Evolutionary conservation across 257 asterid genomes (phyloP).

Genomic region (Plantago elongata): DNA sequence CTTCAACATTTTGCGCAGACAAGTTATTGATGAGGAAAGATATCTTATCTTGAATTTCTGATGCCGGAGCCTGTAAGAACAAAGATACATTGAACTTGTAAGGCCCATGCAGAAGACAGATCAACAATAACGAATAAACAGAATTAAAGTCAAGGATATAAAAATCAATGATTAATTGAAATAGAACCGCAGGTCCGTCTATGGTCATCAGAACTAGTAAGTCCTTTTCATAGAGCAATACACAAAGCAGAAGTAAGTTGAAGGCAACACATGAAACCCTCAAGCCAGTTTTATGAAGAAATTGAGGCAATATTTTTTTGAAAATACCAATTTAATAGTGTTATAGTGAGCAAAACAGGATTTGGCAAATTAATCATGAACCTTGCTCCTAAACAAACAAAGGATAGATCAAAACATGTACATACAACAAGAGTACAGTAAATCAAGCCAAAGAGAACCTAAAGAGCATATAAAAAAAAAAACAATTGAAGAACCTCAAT

Average conservation of each 20-base stretch:
- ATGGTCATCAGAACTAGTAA: not conserved
- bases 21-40: slow-evolving; percentile 81
- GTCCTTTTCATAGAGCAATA: not conserved
- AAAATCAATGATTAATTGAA: not conserved
- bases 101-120: slow-evolving; percentile 2
- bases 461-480: slow-evolving; percentile 16
- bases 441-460: slow-evolving; percentile 1
- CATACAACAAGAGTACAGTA: slow-evolving; percentile 13
- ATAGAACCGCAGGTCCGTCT: not conserved
- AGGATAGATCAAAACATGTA: slow-evolving; percentile 6
- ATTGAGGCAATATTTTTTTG: no score
- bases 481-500: slow-evolving; percentile 59
- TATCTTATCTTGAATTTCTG: slow-evolving; percentile 90
- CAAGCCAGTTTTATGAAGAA: no score
- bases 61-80: slow-evolving; percentile 71
- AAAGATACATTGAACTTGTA: slow-evolving; percentile 13
- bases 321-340: no score
- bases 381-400: slow-evolving; percentile 5
- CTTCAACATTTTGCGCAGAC: slow-evolving; percentile 76
- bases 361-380: not conserved
- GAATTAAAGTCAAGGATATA: not conserved
- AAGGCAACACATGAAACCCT: no score
- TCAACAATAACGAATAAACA: not conserved
- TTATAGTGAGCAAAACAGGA: no score
- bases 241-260: no score